Base-by-base conservation (phyloP, 306 rosid species). In the Prunus armeniaca region DNA sequence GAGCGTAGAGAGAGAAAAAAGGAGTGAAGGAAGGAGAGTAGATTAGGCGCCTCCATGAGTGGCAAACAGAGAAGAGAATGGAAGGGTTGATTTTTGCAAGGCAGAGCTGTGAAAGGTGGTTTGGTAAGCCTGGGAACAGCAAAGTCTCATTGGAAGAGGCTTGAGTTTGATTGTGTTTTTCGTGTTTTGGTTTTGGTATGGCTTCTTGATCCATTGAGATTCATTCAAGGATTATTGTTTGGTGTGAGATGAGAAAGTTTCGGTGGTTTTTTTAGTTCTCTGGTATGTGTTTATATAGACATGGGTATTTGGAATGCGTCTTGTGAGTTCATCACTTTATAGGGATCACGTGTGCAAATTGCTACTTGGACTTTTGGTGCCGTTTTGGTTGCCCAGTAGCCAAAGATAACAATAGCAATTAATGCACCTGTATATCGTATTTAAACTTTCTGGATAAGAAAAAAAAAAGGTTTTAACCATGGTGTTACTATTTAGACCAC, bases 21-120 rank as follows among this genome's bases (percentile, higher is more conserved):
- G 65, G 52, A 55, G 76, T 54, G 76, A 72, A 72, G 14, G 15
- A 34, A 43, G 20, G 38, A 18, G 76, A 55, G 65, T 72, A 72
- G 14, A 56, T 34, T 14, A 72, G 52, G 66, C 51, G 65, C 52
- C 76, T 32, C 76, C 76, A 72, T 12, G 76, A 55, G 51, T 32
- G 54, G 65, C 65, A 72, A 30, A 72, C 76, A 2, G 65, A 12
- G 52, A 5, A 56, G 3, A 72, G 4, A 15, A 4, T n/a, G 8
- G 66, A 13, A 13, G 76, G 76, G 51, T 55, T 18, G 52, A 72
- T 27, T 15, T 17, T 12, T 27, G n/a, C 9, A 61, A 61, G 66
- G 66, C 66, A 61, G 66, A 61, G 66, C 28, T 27, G 41, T 5
- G 66, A 41, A 61, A 27, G 66, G 66, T 61, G 66, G 66, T 61